These are phyloP conservation scores for Conticribra weissflogii DNA, from an alignment of 108 stramenopile species.

Conservation along the genomic window DNA sequence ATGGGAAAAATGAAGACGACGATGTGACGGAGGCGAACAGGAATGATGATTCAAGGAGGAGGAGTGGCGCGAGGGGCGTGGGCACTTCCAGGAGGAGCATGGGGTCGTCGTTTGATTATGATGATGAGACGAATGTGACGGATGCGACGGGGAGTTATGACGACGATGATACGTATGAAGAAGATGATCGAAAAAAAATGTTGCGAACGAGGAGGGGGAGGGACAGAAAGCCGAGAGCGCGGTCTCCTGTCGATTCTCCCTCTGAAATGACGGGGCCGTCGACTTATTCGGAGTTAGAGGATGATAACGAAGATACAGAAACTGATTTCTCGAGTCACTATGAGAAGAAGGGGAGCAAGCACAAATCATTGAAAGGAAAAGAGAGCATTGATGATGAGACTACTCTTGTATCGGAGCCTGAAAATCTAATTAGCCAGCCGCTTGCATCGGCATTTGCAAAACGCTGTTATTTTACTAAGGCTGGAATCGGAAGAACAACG, in stretches of 20 bases:
- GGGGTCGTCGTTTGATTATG: constrained; percentile 32
- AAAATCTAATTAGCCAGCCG: constrained; percentile 52
- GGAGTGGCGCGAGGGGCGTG: constrained; percentile 19
- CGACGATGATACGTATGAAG: constrained; percentile 41
- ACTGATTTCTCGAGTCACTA: constrained; percentile 22
- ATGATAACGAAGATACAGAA: constrained; percentile 26
- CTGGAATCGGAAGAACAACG: constrained; percentile 77
- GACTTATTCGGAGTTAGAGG: constrained; percentile 26
- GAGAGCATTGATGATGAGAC: constrained; percentile 10
- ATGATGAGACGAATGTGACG: constrained; percentile 45
- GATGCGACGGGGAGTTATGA: constrained; percentile 31
- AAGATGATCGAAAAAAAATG: constrained; percentile 10
- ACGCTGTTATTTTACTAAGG: constrained; percentile 88
- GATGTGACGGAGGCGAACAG: constrained; percentile 15
- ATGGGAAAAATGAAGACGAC: constrained; percentile 19
- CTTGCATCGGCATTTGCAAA: constrained; percentile 83
- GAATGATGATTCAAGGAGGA: neutral
- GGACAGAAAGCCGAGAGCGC: constrained; percentile 25
- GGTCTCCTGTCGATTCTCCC: constrained; percentile 14
- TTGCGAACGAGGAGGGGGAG: constrained; percentile 14
- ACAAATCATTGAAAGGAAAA: constrained; percentile 13
- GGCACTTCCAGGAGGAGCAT: neutral
- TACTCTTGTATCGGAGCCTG: constrained; percentile 11
- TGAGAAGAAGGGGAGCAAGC: constrained; percentile 6
- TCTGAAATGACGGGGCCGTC: constrained; percentile 7